Conservation (phyloP, 176 grass and related monocot species). For the Elymus sibiricus region DNA sequence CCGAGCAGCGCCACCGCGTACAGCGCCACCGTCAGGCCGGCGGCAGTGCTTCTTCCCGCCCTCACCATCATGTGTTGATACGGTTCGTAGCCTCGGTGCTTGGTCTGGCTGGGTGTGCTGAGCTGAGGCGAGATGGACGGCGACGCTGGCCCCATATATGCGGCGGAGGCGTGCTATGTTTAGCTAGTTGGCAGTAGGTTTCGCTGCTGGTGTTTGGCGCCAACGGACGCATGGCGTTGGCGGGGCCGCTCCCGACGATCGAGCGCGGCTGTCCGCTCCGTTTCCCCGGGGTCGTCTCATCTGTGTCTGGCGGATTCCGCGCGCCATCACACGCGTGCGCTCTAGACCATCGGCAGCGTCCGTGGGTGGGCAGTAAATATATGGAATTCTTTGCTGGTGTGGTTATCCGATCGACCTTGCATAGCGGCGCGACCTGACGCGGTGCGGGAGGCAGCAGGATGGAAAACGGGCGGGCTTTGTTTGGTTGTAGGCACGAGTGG, state of each 20-base stretch:
- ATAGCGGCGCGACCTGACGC: too few relatives aligned
- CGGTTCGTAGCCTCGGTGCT: neutral
- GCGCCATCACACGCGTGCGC: neutral
- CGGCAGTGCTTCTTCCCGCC: neutral
- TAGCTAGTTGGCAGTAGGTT: neutral
- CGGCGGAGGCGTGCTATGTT: conserved; percentile 4
- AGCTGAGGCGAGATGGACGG: neutral
- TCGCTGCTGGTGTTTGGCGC: neutral
- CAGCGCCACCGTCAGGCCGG: neutral
- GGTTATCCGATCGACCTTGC: too few relatives aligned
- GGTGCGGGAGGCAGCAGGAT: neutral
- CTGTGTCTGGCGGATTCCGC: neutral
- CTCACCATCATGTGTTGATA: neutral
- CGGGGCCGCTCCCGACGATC: neutral
- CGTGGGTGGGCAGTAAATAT: neutral
- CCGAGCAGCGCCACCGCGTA: neutral
- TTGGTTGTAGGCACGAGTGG: neutral
- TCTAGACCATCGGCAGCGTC: neutral
- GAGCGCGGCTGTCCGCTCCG: conserved; percentile 5
- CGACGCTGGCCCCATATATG: neutral
- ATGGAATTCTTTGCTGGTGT: neutral
- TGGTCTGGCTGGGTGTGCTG: too few relatives aligned
- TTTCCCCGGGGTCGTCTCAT: neutral
- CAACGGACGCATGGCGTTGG: neutral
- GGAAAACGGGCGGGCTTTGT: neutral